These are phyloP conservation scores for Debaryomycetaceae sp. DNA, from an alignment of 1,139 yeast species.

Conservation along the genomic window DNA sequence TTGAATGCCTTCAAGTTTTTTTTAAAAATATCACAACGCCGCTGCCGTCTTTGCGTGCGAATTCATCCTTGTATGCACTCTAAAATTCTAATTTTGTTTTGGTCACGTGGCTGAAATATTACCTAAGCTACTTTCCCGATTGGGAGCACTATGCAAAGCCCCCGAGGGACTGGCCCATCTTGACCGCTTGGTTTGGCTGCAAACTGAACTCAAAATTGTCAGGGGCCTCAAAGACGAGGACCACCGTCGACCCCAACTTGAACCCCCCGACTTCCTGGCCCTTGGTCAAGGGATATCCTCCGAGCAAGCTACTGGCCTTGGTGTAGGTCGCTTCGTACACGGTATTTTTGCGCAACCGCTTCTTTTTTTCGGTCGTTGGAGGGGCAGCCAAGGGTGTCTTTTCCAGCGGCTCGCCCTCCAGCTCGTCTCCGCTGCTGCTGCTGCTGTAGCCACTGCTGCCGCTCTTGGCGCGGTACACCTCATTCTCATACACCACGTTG, in stretches of 20 bases:
- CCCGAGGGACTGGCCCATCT: slow-evolving; percentile 81
- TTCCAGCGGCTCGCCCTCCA: neutral
- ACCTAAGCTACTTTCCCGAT: neutral
- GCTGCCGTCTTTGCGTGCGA: no score
- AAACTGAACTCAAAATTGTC: slow-evolving; percentile 60
- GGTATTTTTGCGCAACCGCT: slow-evolving; percentile 54
- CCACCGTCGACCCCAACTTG: slow-evolving; percentile 91
- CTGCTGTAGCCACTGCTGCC: neutral
- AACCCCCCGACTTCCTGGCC: slow-evolving; percentile 98
- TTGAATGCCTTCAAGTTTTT: no score
- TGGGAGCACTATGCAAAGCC: slow-evolving; percentile 17
- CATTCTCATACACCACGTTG: slow-evolving; percentile 58
- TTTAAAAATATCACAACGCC: no score
- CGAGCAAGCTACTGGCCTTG: slow-evolving; percentile 65
- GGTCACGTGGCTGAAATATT: no score
- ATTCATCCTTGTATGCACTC: no score
- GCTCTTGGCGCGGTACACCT: slow-evolving; percentile 20
- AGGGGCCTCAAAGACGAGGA: slow-evolving; percentile 94
- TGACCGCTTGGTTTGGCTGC: slow-evolving; percentile 62
- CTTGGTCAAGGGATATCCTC: slow-evolving; percentile 80
- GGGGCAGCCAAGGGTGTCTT: slow-evolving; percentile 7
- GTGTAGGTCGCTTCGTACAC: slow-evolving; percentile 93
- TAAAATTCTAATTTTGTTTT: no score
- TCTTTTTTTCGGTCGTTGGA: slow-evolving; percentile 10
- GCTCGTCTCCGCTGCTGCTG: neutral